Percentiles rank a stretch among this genome's conserved stretches.
Evolutionary conservation across 164 flowering plant species (phyloP).

Genomic region (Malania oleifera): DNA sequence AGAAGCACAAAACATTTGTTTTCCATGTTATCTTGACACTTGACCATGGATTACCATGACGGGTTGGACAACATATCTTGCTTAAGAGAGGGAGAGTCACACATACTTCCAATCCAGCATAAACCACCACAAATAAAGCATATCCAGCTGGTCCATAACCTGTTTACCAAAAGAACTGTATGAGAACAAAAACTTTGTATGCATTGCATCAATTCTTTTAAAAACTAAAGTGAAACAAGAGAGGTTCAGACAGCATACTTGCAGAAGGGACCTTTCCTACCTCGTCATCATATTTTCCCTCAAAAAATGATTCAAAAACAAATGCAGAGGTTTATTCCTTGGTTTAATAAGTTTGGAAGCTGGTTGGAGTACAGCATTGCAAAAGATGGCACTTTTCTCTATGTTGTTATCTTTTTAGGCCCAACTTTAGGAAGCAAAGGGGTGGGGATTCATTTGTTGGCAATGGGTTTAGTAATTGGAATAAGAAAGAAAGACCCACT

Average conservation of each 20-base stretch:
- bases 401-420: constrained; percentile 9
- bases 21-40: neutral
- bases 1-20: neutral
- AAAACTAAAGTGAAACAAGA: constrained; percentile 5
- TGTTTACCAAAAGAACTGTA: constrained; percentile 22
- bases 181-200: neutral
- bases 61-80: neutral
- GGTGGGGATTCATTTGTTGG: neutral
- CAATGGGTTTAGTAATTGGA: constrained; percentile 5
- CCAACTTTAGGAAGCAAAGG: neutral
- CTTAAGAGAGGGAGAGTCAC: neutral
- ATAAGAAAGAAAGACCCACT: constrained; percentile 7
- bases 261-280: neutral
- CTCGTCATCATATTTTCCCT: constrained; percentile 1
- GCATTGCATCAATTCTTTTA: too few relatives aligned
- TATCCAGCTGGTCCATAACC: constrained; percentile 97
- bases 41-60: neutral
- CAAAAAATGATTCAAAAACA: neutral
- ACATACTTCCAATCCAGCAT: constrained; percentile 86
- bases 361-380: constrained; percentile 18
- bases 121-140: constrained; percentile 88
- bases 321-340: constrained; percentile 3
- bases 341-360: neutral
- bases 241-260: too few relatives aligned
- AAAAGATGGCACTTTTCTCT: constrained; percentile 11